Conservation (phyloP, 768 basidiomycete genomes). For the Tulasnella sp. region DNA sequence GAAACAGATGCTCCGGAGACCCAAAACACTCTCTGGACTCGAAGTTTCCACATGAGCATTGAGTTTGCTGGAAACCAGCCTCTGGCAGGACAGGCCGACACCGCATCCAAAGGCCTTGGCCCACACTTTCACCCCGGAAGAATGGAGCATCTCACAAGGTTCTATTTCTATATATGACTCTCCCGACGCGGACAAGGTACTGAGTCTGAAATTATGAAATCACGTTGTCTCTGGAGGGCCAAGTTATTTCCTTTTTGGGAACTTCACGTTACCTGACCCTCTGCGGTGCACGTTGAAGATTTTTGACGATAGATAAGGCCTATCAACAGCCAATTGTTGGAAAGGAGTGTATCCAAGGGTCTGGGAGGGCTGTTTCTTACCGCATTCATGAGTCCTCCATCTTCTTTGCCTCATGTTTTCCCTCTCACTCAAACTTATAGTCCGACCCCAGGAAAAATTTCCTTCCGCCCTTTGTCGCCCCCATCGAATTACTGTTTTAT, state of each 20-base stretch:
- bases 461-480: not conserved
- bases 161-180: no score
- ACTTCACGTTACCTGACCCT: no score
- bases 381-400: not conserved
- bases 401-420: not conserved
- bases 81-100: no score
- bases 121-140: not conserved
- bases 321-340: not conserved
- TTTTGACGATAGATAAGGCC: not conserved
- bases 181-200: not conserved
- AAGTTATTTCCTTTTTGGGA: no score
- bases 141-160: not conserved
- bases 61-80: no score
- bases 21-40: no score
- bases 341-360: not conserved
- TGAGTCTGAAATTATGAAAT: not conserved
- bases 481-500: not conserved
- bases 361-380: not conserved
- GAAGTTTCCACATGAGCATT: not conserved
- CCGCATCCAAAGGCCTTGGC: not conserved
- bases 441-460: not conserved
- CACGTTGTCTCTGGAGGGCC: no score
- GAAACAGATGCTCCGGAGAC: not conserved
- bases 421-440: not conserved
- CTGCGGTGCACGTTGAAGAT: not conserved